Conservation (phyloP, 2,329 filamentous ascomycete species). For the Chaetoscypha palmicola region DNA sequence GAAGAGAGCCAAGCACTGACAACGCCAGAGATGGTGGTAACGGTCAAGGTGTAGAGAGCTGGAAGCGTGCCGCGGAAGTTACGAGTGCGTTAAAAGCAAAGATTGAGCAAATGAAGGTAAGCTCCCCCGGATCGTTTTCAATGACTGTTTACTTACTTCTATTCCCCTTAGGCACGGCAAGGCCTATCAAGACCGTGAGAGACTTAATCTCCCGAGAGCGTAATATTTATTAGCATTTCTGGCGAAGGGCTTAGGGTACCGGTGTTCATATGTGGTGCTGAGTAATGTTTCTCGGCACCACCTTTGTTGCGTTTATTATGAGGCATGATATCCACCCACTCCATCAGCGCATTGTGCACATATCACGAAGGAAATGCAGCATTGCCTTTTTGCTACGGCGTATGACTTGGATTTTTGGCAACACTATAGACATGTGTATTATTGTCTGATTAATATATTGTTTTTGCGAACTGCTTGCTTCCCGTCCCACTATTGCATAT, state of each 20-base stretch:
- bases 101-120: constrained; percentile 96
- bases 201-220: no score
- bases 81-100: constrained; percentile 95
- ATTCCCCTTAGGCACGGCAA: constrained; percentile 39
- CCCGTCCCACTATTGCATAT: background rate
- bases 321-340: constrained; percentile 1
- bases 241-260: constrained; percentile 16
- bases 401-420: constrained; percentile 10
- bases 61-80: constrained; percentile 94
- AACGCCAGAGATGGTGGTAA: constrained; percentile 25
- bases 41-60: constrained; percentile 71
- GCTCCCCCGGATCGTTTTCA: constrained; percentile 12
- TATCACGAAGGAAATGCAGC: background rate
- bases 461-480: no score
- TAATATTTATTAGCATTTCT: constrained; percentile 13
- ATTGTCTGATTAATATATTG: background rate
- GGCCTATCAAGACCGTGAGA: constrained; percentile 40
- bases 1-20: constrained; percentile 28
- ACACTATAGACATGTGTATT: constrained; percentile 3
- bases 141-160: background rate
- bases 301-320: constrained; percentile 4
- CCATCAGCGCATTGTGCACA: background rate
- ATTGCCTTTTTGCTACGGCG: constrained; percentile 9
- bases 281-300: background rate
- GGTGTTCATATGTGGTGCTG: constrained; percentile 10